A percentile compares a stretch with the other conserved stretches of the same genome.
These are phyloP conservation scores for Letharia lupina DNA, from an alignment of 495 filamentous ascomycete genomes.

Conservation along the genomic window DNA sequence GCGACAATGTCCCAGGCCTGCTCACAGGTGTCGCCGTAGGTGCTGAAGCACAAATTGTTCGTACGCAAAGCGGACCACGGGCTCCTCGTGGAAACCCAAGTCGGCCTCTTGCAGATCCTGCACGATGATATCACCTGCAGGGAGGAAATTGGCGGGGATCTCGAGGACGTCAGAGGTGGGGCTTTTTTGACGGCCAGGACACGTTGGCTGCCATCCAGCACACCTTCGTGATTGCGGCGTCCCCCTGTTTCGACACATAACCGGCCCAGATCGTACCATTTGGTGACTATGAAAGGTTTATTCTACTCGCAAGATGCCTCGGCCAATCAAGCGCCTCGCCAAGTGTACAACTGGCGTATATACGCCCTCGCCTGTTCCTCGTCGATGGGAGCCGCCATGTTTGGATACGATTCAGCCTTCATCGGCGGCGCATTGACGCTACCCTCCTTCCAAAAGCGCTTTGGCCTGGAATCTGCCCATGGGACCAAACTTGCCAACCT, in stretches of 20 bases:
- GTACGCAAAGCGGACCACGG: too few relatives aligned
- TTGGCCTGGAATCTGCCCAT: slow-evolving; percentile 34
- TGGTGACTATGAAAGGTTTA: background rate
- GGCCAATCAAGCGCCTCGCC: background rate
- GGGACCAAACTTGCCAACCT: slow-evolving; percentile 33
- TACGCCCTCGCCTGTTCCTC: background rate
- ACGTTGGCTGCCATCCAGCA: too few relatives aligned
- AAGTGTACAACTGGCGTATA: background rate
- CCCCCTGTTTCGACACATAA: background rate
- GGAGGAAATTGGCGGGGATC: too few relatives aligned
- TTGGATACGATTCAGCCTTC: slow-evolving; percentile 64
- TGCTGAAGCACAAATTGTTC: too few relatives aligned
- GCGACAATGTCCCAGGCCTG: too few relatives aligned
- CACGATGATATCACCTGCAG: too few relatives aligned
- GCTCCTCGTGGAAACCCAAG: too few relatives aligned
- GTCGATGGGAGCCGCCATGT: slow-evolving; percentile 11
- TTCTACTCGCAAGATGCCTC: background rate
- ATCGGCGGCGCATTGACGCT: slow-evolving; percentile 62
- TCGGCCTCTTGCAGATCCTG: too few relatives aligned
- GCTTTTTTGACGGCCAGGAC: too few relatives aligned
- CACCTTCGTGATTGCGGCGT: too few relatives aligned
- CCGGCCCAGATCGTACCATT: background rate
- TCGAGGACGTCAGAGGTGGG: too few relatives aligned
- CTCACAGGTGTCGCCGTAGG: too few relatives aligned
- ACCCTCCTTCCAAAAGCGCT: slow-evolving; percentile 45